Evolutionary conservation across 208 protist genomes (phyloP).

Genomic region (Leishmania tropica): DNA sequence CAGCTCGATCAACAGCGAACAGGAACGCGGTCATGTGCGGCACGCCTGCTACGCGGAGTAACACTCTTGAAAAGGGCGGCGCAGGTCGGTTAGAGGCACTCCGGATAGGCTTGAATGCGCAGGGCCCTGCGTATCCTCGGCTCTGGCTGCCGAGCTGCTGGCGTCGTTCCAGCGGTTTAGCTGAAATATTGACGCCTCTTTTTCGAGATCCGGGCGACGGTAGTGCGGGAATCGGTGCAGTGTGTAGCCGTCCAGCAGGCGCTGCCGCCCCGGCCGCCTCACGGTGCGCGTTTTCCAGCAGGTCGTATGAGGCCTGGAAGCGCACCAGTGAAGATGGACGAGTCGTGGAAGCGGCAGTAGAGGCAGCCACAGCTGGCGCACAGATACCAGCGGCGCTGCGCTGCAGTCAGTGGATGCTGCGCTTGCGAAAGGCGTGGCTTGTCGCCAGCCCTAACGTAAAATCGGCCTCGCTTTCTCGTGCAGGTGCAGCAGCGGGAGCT

Average conservation of each 20-base stretch:
- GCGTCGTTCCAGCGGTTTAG: neutral
- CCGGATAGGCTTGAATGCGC: neutral
- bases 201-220: neutral
- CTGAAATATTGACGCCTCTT: neutral
- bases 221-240: neutral
- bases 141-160: neutral
- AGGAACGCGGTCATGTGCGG: neutral
- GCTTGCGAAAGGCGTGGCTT: conserved; percentile 26
- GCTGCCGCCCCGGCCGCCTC: neutral
- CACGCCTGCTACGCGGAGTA: neutral
- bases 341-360: neutral
- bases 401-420: conserved; percentile 15
- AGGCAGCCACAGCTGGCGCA: neutral
- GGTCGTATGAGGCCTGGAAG: neutral
- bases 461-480: neutral
- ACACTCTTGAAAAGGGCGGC: neutral
- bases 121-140: neutral
- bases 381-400: neutral
- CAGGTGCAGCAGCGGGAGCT: neutral
- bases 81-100: neutral
- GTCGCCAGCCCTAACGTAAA: conserved; percentile 10
- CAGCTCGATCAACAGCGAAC: neutral
- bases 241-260: neutral
- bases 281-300: neutral
- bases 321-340: neutral